A percentile compares a stretch with the other conserved stretches of the same genome.
phyloP scores from a whole-genome alignment of 2,329 filamentous ascomycete genomes.

The Elsinoe arachidis region DNA sequence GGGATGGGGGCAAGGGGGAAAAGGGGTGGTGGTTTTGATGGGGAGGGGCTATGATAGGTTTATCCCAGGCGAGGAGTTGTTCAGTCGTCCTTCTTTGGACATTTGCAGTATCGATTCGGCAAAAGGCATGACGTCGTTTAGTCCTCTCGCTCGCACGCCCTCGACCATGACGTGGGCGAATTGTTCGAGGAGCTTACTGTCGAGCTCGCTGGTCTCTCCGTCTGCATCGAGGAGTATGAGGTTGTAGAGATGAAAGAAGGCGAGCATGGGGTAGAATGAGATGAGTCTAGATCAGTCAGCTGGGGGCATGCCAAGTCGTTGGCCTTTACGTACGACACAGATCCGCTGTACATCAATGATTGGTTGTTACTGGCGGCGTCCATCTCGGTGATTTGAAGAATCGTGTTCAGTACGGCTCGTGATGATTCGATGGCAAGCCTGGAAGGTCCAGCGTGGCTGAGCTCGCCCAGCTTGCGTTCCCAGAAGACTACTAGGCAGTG shows the following conservation, averaged over 20 bases:
- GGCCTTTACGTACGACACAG: not conserved
- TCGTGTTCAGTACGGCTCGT: not conserved
- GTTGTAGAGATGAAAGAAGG: conserved; percentile 11
- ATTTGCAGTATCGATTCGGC: conserved; percentile 5
- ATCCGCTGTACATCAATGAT: conserved; percentile 5
- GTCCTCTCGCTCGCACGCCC: conserved; percentile 1
- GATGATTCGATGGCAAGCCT: not conserved
- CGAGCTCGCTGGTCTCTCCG: conserved; percentile 1
- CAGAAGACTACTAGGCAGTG: conserved; percentile 6
- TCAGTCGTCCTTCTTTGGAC: not conserved
- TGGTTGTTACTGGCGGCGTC: not conserved
- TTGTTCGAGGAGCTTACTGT: not conserved
- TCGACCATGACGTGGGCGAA: conserved; percentile 7
- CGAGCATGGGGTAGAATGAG: conserved; percentile 4
- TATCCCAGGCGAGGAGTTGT: not conserved
- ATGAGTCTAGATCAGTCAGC: not conserved
- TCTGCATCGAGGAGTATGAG: conserved; percentile 2
- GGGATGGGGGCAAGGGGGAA: not conserved
- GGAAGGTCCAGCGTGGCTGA: not conserved
- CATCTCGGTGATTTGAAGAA: not conserved
- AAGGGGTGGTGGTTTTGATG: not conserved
- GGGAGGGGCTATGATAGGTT: not conserved
- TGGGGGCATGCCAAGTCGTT: not conserved
- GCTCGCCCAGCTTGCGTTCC: conserved; percentile 6
- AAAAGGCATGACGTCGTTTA: conserved; percentile 6